Conservation (phyloP, 805 yeast species). For the Novakomyces olei region DNA sequence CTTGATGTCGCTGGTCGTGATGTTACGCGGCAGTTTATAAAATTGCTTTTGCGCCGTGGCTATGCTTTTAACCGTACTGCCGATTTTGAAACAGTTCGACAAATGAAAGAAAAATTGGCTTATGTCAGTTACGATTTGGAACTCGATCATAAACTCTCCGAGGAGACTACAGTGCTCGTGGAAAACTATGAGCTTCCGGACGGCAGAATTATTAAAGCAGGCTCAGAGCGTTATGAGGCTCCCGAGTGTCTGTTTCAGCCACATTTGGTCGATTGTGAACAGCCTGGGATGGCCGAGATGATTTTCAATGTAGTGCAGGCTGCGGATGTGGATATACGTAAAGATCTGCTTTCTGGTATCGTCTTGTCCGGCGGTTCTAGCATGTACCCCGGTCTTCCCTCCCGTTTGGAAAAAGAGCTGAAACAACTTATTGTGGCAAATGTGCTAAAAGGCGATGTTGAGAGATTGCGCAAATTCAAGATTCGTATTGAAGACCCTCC, state of each 20-base stretch:
- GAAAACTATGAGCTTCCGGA: slow-evolving; percentile 91
- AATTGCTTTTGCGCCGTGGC: slow-evolving; percentile 76
- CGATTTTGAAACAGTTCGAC: slow-evolving; percentile 87
- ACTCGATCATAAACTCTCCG: slow-evolving; percentile 65
- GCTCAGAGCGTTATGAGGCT: slow-evolving; percentile 89
- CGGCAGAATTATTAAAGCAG: slow-evolving; percentile 81
- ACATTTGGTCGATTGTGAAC: slow-evolving; percentile 80
- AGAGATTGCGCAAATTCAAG: slow-evolving; percentile 65
- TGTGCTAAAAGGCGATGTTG: slow-evolving; percentile 68
- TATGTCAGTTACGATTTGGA: slow-evolving; percentile 88
- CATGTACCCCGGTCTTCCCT: slow-evolving; percentile 96
- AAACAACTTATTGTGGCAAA: slow-evolving; percentile 88
- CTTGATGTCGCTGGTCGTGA: slow-evolving; percentile 96
- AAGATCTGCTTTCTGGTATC: slow-evolving; percentile 72
- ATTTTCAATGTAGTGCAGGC: slow-evolving; percentile 80
- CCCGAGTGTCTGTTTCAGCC: slow-evolving; percentile 97
- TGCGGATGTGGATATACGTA: slow-evolving; percentile 83
- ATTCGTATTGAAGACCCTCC: slow-evolving; percentile 97
- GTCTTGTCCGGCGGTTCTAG: slow-evolving; percentile 95
- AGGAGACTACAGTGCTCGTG: slow-evolving; percentile 87
- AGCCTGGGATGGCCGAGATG: slow-evolving; percentile 87
- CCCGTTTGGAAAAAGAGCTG: slow-evolving; percentile 82
- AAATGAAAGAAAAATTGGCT: slow-evolving; percentile 90
- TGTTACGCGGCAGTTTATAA: slow-evolving; percentile 88
- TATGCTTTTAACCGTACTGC: slow-evolving; percentile 97